A percentile compares a stretch with the other conserved stretches of the same genome.
phyloP scores from a whole-genome alignment of 768 basidiomycete species.

The Russula sp. region DNA sequence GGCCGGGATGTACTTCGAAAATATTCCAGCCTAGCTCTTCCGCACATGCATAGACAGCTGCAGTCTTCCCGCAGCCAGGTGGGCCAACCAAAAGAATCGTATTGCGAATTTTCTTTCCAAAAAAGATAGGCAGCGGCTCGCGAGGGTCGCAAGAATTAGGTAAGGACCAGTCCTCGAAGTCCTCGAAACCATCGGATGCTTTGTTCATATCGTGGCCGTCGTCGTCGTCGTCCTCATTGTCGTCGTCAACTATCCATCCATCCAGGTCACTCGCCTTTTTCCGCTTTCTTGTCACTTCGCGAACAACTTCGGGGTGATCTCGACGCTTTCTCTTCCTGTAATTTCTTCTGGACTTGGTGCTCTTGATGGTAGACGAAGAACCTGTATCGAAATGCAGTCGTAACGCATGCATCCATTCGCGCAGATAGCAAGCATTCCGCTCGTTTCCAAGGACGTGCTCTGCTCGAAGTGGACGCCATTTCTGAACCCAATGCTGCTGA shows the following conservation, averaged over 20 bases:
- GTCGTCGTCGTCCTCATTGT: constrained; percentile 5
- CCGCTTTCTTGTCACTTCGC: constrained; percentile 19
- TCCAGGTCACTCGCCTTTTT: constrained; percentile 13
- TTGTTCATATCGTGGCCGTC: constrained; percentile 5
- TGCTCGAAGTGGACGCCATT: constrained; percentile 68
- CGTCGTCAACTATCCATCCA: constrained; percentile 20
- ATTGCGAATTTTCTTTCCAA: constrained; percentile 59
- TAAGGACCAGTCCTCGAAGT: background rate
- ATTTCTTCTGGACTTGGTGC: constrained; percentile 5
- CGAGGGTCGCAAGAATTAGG: constrained; percentile 1
- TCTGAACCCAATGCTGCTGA: constrained; percentile 59
- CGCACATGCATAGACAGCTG: constrained; percentile 89
- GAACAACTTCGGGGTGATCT: constrained; percentile 14
- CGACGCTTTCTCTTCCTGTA: constrained; percentile 14
- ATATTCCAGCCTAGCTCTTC: constrained; percentile 93
- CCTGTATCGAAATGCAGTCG: constrained; percentile 43
- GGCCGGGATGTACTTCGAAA: constrained; percentile 94
- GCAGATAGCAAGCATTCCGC: constrained; percentile 56
- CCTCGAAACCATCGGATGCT: background rate
- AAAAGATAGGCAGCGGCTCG: constrained; percentile 22
- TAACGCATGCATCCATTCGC: constrained; percentile 73
- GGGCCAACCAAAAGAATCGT: constrained; percentile 83
- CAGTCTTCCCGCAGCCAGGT: constrained; percentile 82
- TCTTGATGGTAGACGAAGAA: constrained; percentile 8
- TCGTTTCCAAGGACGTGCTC: constrained; percentile 77